phyloP scores from a whole-genome alignment of 352 stramenopile species.

The Pythium sukuiense region DNA sequence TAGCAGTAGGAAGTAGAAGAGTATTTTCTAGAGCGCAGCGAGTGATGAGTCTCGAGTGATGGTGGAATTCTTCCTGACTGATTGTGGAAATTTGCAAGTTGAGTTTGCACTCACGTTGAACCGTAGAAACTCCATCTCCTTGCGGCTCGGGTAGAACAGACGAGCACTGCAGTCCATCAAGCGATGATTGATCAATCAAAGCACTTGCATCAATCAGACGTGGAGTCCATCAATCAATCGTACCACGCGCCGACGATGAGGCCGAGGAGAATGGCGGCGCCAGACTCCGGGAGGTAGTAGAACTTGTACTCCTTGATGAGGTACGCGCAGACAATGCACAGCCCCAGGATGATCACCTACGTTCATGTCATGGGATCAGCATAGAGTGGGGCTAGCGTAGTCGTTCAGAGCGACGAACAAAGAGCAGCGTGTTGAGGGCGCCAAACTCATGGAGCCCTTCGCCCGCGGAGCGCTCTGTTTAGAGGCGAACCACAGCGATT shows the following conservation, averaged over 20 bases:
- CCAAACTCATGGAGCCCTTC: slow-evolving; percentile 84
- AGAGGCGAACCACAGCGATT: not conserved
- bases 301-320: slow-evolving; percentile 91
- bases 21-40: slow-evolving; percentile 49
- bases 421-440: slow-evolving; percentile 85
- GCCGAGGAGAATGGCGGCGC: slow-evolving; percentile 90
- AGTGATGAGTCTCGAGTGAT: not conserved
- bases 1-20: slow-evolving; percentile 98
- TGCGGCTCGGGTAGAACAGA: slow-evolving; percentile 80
- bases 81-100: slow-evolving; percentile 3
- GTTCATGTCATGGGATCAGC: not conserved
- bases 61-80: no score
- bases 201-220: no score
- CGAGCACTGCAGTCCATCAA: slow-evolving; percentile 71
- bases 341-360: slow-evolving; percentile 81
- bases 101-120: slow-evolving; percentile 71
- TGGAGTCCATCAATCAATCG: no score
- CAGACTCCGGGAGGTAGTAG: slow-evolving; percentile 90
- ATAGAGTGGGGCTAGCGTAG: not conserved
- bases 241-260: slow-evolving; percentile 83
- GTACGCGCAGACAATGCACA: slow-evolving; percentile 91
- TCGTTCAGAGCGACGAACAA: slow-evolving; percentile 42
- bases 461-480: slow-evolving; percentile 34
- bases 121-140: slow-evolving; percentile 89
- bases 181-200: no score